Evolutionary conservation across 768 basidiomycete species (phyloP).

Genomic region (Suillus luteus): DNA sequence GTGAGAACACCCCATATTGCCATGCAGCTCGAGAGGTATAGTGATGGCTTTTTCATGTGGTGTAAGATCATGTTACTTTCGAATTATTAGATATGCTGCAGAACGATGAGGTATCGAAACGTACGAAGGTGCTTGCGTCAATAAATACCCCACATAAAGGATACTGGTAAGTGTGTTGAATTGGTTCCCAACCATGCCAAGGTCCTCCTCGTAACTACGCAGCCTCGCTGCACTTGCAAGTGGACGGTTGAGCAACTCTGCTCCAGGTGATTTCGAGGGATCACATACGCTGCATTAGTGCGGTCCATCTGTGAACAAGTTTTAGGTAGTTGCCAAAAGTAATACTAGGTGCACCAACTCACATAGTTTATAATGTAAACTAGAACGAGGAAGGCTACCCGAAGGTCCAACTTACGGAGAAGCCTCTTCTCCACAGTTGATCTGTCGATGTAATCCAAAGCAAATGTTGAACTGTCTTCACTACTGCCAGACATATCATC

Average conservation of each 20-base stretch:
- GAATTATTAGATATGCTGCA: neutral
- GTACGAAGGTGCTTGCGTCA: slow-evolving; percentile 76
- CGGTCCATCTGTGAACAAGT: slow-evolving; percentile 53
- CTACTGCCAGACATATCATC: neutral
- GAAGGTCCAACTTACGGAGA: slow-evolving; percentile 43
- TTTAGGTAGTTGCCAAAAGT: slow-evolving; percentile 2
- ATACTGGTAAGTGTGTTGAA: slow-evolving; percentile 70
- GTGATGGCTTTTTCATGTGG: slow-evolving; percentile 62
- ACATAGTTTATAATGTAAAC: slow-evolving; percentile 52
- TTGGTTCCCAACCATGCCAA: slow-evolving; percentile 58
- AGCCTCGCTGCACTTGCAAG: slow-evolving; percentile 63
- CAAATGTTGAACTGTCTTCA: neutral
- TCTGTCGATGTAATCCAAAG: slow-evolving; percentile 18
- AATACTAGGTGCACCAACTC: slow-evolving; percentile 19
- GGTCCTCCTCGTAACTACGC: slow-evolving; percentile 66
- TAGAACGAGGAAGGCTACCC: slow-evolving; percentile 45
- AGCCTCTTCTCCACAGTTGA: slow-evolving; percentile 48
- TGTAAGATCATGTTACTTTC: slow-evolving; percentile 70
- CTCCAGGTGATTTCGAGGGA: neutral
- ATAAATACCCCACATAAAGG: slow-evolving; percentile 67
- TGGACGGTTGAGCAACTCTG: neutral
- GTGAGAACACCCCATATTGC: slow-evolving; percentile 73
- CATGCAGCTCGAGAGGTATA: slow-evolving; percentile 67
- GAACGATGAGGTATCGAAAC: slow-evolving; percentile 22
- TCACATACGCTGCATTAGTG: slow-evolving; percentile 60